These are phyloP conservation scores for Silene uniflora DNA, from an alignment of 148 eudicot species.

Conservation along the genomic window DNA sequence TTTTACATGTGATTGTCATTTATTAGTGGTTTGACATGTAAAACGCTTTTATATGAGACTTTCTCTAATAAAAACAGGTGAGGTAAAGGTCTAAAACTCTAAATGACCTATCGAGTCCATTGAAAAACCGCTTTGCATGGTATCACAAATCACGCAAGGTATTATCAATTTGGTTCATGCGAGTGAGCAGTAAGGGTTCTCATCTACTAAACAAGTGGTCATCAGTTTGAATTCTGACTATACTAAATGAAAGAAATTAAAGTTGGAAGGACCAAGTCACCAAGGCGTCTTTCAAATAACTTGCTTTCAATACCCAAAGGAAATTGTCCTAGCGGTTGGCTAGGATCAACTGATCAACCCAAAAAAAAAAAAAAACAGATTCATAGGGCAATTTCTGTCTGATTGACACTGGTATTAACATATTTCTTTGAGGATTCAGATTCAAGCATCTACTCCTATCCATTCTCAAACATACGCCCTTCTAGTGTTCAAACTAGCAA, in stretches of 20 bases:
- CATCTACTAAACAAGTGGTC: not conserved
- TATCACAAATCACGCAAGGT: not conserved
- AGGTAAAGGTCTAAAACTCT: no score
- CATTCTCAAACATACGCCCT: not conserved
- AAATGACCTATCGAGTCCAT: no score
- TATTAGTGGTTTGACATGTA: no score
- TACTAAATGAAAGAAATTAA: not conserved
- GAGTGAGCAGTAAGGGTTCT: not conserved
- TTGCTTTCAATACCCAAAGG: not conserved
- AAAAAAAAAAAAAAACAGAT: no score
- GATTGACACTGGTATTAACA: not conserved
- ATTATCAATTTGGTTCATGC: not conserved
- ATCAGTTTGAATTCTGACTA: not conserved
- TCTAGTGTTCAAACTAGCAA: not conserved
- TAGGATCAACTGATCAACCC: no score
- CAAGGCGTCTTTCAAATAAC: no score
- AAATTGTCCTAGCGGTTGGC: no score
- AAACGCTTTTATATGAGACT: no score
- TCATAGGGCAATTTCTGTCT: not conserved
- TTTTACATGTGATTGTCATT: no score
- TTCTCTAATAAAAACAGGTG: no score
- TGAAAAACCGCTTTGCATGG: no score
- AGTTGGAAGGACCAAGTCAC: no score
- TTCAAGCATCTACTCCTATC: not conserved
- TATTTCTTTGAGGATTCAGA: not conserved